phyloP scores from a whole-genome alignment of 306 rosid species.

The Sesbania bispinosa region DNA sequence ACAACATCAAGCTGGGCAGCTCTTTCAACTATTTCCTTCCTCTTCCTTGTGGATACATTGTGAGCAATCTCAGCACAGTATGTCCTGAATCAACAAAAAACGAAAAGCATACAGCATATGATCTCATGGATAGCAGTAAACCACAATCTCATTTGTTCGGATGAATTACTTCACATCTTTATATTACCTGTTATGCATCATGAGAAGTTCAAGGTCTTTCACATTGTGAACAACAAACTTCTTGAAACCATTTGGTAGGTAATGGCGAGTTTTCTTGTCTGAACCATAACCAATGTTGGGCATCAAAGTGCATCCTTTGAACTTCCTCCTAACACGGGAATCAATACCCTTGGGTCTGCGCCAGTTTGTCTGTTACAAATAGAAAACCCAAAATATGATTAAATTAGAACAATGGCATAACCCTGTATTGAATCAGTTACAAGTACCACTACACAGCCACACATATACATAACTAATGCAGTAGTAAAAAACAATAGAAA shows the following conservation, averaged over 20 bases:
- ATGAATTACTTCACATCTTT: constrained; percentile 31
- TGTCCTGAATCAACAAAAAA: constrained; percentile 39
- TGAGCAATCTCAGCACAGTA: constrained; percentile 90
- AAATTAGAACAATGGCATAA: no score
- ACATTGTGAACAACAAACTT: constrained; percentile 75
- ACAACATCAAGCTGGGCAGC: constrained; percentile 86
- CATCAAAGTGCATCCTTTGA: constrained; percentile 75
- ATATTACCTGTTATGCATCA: constrained; percentile 87
- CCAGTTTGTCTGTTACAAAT: constrained; percentile 54
- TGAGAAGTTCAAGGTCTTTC: constrained; percentile 55
- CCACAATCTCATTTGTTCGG: not conserved
- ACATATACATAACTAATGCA: not conserved
- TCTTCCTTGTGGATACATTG: constrained; percentile 71
- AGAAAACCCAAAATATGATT: not conserved
- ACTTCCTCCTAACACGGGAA: constrained; percentile 77
- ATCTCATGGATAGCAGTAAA: not conserved
- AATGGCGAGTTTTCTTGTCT: constrained; percentile 82
- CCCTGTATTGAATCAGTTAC: no score
- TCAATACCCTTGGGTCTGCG: constrained; percentile 91
- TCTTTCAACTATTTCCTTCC: constrained; percentile 76
- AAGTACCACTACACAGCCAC: no score
- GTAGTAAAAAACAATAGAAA: not conserved
- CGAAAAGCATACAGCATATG: not conserved
- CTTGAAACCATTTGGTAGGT: constrained; percentile 79
- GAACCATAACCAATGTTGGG: constrained; percentile 85